These are phyloP conservation scores for Kwoniella dendrophila DNA, from an alignment of 768 basidiomycete species.

Conservation along the genomic window DNA sequence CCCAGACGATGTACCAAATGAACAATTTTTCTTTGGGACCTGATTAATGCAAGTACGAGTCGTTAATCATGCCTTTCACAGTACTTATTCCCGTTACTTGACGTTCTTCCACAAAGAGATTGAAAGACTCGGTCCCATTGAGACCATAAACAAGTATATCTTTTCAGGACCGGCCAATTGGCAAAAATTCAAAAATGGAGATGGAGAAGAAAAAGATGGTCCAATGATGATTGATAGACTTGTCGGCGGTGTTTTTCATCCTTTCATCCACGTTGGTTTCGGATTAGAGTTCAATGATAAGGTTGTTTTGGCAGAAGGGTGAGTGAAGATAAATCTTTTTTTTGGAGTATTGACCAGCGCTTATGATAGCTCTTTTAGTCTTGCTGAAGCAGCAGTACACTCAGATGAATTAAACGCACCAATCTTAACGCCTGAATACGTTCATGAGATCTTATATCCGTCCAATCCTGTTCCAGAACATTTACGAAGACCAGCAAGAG, in stretches of 20 bases:
- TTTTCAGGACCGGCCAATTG: slow-evolving; percentile 38
- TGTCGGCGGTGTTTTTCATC: slow-evolving; percentile 40
- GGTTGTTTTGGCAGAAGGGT: slow-evolving; percentile 45
- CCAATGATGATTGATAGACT: slow-evolving; percentile 40
- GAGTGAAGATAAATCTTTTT: not conserved
- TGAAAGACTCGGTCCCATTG: slow-evolving; percentile 28
- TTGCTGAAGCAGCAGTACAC: slow-evolving; percentile 43
- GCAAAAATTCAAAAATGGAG: not conserved
- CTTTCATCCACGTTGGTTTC: slow-evolving; percentile 46
- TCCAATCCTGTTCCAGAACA: slow-evolving; percentile 13
- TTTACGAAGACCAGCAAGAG: slow-evolving; percentile 8
- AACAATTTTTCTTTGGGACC: too few relatives aligned
- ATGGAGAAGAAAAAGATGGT: slow-evolving; percentile 13
- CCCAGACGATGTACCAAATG: too few relatives aligned
- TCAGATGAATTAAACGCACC: slow-evolving; percentile 16
- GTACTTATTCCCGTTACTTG: slow-evolving; percentile 39
- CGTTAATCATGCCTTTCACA: too few relatives aligned
- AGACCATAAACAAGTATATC: slow-evolving; percentile 37
- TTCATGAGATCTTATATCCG: slow-evolving; percentile 9
- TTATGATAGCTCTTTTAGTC: slow-evolving; percentile 12
- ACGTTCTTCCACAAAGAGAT: slow-evolving; percentile 45
- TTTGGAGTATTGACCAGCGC: not conserved
- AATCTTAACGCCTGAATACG: slow-evolving; percentile 26
- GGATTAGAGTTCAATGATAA: slow-evolving; percentile 48
- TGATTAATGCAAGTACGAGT: too few relatives aligned